Conservation (phyloP, 768 basidiomycete species). For the Russula griseocarnosa region DNA sequence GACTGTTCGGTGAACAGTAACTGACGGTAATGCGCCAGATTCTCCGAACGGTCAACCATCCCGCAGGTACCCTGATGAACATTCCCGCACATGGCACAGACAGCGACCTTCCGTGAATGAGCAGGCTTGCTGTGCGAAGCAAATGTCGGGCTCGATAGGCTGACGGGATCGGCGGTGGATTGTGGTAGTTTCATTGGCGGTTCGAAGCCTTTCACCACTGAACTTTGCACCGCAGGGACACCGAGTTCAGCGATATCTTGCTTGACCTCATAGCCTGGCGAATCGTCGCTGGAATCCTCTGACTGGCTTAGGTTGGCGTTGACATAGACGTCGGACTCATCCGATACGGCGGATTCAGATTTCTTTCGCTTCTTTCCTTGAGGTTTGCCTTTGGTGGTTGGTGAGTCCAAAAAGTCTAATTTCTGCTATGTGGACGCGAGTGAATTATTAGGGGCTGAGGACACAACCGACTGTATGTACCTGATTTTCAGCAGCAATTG, state of each 20-base stretch:
- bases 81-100: constrained; percentile 61
- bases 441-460: neutral
- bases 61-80: constrained; percentile 43
- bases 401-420: constrained; percentile 38
- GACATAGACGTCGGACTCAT: constrained; percentile 43
- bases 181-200: neutral
- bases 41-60: constrained; percentile 63
- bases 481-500: constrained; percentile 41
- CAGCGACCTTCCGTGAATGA: constrained; percentile 23
- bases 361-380: constrained; percentile 37
- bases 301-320: constrained; percentile 12
- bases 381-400: constrained; percentile 36
- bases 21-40: constrained; percentile 64
- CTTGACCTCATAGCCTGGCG: neutral
- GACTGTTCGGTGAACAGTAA: constrained; percentile 61
- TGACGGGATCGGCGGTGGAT: neutral
- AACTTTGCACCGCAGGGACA: neutral
- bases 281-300: constrained; percentile 18
- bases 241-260: constrained; percentile 2
- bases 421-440: constrained; percentile 30
- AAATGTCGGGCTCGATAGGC: neutral
- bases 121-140: neutral
- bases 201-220: neutral
- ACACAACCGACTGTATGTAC: constrained; percentile 38
- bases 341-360: constrained; percentile 35